A percentile compares a stretch with the other conserved stretches of the same genome.
phyloP scores from a whole-genome alignment of 1,139 yeast genomes.

The Suhomyces maxii region DNA sequence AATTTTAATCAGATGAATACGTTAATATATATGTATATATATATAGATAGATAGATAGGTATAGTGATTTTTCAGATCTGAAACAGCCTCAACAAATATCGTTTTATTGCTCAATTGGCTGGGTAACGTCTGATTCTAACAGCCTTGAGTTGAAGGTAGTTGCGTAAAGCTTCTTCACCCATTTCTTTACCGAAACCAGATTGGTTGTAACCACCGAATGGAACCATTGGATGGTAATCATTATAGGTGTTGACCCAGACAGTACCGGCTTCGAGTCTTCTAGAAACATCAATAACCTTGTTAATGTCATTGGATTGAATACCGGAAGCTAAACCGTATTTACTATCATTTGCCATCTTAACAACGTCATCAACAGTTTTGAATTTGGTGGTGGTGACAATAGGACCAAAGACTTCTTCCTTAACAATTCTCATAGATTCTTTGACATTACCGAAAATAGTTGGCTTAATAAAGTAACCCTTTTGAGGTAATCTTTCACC shows the following conservation, averaged over 20 bases:
- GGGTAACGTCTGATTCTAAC: slow-evolving; percentile 21
- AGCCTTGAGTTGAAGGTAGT: slow-evolving; percentile 27
- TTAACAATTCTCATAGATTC: slow-evolving; percentile 27
- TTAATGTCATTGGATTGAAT: slow-evolving; percentile 25
- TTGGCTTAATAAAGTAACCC: slow-evolving; percentile 28
- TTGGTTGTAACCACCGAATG: slow-evolving; percentile 32
- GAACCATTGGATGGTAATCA: slow-evolving; percentile 30
- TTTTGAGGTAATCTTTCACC: slow-evolving; percentile 24
- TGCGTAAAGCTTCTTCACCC: slow-evolving; percentile 28
- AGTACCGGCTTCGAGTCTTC: slow-evolving; percentile 27
- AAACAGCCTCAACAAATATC: background rate
- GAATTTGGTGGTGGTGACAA: slow-evolving; percentile 27
- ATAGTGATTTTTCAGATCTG: no score
- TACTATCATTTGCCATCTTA: slow-evolving; percentile 24
- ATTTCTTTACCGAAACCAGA: slow-evolving; percentile 33
- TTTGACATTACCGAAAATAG: slow-evolving; percentile 28
- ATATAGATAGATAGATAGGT: no score
- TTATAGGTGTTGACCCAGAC: slow-evolving; percentile 31
- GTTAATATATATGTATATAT: no score
- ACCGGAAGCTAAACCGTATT: slow-evolving; percentile 13
- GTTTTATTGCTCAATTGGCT: background rate
- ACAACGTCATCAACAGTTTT: slow-evolving; percentile 29
- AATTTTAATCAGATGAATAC: no score
- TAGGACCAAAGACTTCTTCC: slow-evolving; percentile 34
- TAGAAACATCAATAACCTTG: slow-evolving; percentile 43